Conservation (phyloP, 225 moss, liverwort and hornwort species). For the Polytrichum commune region DNA sequence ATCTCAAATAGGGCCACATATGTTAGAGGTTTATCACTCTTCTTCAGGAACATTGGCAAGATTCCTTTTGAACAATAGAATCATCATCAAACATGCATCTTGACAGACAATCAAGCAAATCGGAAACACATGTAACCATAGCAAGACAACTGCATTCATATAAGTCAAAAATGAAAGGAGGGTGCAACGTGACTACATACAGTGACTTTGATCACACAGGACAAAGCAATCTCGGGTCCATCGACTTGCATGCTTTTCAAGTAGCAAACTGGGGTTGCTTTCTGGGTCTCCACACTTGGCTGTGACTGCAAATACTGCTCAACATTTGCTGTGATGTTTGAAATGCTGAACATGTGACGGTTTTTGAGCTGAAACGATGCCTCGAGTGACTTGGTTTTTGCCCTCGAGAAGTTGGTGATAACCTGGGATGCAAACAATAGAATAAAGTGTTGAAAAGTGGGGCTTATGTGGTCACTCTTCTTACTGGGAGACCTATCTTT, state of each 20-base stretch:
- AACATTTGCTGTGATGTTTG: conserved; percentile 46
- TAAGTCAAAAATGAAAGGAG: not conserved
- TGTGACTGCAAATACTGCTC: conserved; percentile 34
- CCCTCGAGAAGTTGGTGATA: conserved; percentile 84
- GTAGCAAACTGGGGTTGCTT: conserved; percentile 56
- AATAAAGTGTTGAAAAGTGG: too few relatives aligned
- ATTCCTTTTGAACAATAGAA: not conserved
- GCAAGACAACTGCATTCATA: not conserved
- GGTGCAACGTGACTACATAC: conserved; percentile 22
- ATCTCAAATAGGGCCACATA: too few relatives aligned
- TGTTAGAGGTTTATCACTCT: too few relatives aligned
- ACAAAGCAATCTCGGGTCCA: conserved; percentile 43
- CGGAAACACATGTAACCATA: too few relatives aligned
- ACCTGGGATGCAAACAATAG: conserved; percentile 32
- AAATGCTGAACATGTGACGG: conserved; percentile 64
- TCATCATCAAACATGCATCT: not conserved
- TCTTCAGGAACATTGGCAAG: not conserved
- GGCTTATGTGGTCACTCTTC: too few relatives aligned
- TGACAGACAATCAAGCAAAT: not conserved
- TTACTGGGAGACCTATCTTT: too few relatives aligned
- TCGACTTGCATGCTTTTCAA: conserved; percentile 48
- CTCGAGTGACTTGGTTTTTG: conserved; percentile 59
- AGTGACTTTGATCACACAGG: conserved; percentile 37
- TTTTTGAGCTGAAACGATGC: conserved; percentile 70
- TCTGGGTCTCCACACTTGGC: conserved; percentile 43